phyloP scores from a whole-genome alignment of 2,329 filamentous ascomycete species.

The Arthroderma sp. region DNA sequence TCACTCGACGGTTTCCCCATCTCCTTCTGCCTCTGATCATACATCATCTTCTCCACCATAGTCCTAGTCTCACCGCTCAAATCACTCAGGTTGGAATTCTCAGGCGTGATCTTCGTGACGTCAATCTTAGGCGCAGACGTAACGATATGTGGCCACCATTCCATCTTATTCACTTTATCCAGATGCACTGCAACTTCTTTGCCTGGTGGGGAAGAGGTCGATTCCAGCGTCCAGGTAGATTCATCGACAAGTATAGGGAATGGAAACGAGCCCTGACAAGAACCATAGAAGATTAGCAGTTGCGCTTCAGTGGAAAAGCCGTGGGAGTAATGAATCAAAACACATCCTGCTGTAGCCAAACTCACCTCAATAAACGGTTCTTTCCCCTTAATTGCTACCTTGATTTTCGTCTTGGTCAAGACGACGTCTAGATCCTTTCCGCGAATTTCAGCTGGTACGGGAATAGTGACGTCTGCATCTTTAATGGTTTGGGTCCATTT shows the following conservation, averaged over 20 bases:
- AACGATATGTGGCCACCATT: constrained; percentile 95
- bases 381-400: constrained; percentile 78
- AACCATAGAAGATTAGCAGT: too few species aligned
- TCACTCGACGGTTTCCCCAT: constrained; percentile 76
- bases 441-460: constrained; percentile 71
- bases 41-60: constrained; percentile 99
- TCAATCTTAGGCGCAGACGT: constrained; percentile 82
- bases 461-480: constrained; percentile 69
- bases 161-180: constrained; percentile 91
- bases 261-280: constrained; percentile 62
- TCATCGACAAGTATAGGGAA: constrained; percentile 71
- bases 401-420: constrained; percentile 64
- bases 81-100: constrained; percentile 82
- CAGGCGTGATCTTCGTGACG: constrained; percentile 85
- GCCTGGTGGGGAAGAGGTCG: constrained; percentile 40
- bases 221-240: constrained; percentile 82
- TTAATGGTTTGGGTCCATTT: constrained; percentile 91
- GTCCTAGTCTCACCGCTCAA: constrained; percentile 85
- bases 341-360: constrained; percentile 2
- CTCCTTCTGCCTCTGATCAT: constrained; percentile 94
- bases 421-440: constrained; percentile 71
- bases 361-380: constrained; percentile 67
- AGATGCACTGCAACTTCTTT: constrained; percentile 81
- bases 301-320: neutral
- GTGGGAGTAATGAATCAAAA: constrained; percentile 4